These are phyloP conservation scores for Closterium sp. DNA, from an alignment of 139 green algal species.

Conservation along the genomic window DNA sequence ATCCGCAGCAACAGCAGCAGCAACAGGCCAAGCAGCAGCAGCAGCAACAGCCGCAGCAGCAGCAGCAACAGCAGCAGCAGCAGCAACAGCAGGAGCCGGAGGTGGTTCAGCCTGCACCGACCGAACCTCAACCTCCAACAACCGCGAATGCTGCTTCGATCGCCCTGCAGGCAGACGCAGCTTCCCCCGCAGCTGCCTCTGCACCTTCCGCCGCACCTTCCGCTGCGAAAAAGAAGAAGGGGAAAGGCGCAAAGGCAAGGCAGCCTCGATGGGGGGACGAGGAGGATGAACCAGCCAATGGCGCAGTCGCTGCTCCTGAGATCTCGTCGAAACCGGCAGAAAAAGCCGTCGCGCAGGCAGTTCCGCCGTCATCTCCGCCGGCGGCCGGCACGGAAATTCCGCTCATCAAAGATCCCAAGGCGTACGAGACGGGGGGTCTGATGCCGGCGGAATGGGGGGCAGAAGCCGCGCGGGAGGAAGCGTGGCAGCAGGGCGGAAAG, in stretches of 20 bases:
- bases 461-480: background rate
- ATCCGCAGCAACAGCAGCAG: background rate
- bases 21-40: background rate
- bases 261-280: background rate
- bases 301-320: background rate
- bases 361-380: background rate
- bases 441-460: background rate
- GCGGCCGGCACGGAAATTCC: background rate
- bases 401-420: background rate
- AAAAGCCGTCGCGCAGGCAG: background rate
- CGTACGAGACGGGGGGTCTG: background rate
- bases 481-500: background rate
- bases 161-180: background rate
- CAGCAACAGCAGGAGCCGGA: background rate
- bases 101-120: background rate
- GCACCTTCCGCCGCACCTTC: background rate
- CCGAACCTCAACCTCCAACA: background rate
- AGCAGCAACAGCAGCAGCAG: background rate
- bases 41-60: background rate
- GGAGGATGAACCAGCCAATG: background rate
- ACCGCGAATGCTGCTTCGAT: background rate
- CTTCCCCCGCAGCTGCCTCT: background rate
- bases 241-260: background rate
- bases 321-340: background rate
- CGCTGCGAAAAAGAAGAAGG: background rate